A percentile compares a stretch with the other conserved stretches of the same genome.
phyloP scores from a whole-genome alignment of 2,329 filamentous ascomycete species.

The Apiospora phragmitis region DNA sequence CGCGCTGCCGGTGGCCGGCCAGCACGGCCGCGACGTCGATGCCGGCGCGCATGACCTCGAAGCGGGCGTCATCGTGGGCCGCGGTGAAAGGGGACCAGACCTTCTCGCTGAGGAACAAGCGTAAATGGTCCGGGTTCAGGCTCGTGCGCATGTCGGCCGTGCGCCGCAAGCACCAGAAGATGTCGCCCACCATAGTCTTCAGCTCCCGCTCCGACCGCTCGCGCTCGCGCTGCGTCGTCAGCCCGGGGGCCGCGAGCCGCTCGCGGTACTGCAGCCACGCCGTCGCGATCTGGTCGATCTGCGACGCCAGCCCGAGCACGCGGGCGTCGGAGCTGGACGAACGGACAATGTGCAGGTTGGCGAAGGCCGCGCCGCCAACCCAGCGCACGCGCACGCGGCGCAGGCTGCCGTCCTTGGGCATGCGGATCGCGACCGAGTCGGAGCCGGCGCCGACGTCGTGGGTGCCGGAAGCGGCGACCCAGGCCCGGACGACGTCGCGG shows the following conservation, averaged over 20 bases:
- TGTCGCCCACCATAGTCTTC: constrained; percentile 20
- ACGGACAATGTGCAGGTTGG: constrained; percentile 23
- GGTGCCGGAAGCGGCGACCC: constrained; percentile 33
- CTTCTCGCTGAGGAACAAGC: constrained; percentile 24
- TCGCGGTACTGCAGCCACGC: constrained; percentile 18
- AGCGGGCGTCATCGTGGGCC: constrained; percentile 13
- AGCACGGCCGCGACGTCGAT: constrained; percentile 26
- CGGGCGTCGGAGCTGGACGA: constrained; percentile 20
- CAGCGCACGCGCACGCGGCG: constrained; percentile 40
- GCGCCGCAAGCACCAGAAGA: constrained; percentile 24
- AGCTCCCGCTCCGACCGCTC: constrained; percentile 13
- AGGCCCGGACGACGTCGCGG: constrained; percentile 38
- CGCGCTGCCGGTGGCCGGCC: constrained; percentile 12
- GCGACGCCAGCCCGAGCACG: constrained; percentile 25
- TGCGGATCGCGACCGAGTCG: constrained; percentile 42
- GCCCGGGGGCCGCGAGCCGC: background rate
- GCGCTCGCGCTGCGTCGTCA: constrained; percentile 17
- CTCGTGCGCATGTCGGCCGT: background rate
- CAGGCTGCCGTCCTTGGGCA: constrained; percentile 30
- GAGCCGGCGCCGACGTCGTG: constrained; percentile 34
- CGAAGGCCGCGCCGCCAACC: constrained; percentile 31
- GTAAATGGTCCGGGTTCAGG: constrained; percentile 18
- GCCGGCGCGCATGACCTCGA: constrained; percentile 23
- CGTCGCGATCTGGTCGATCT: constrained; percentile 28
- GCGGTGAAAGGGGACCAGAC: constrained; percentile 28